These are phyloP conservation scores for Saccharum hybrid DNA, from an alignment of 202 grass and related monocot genomes.

Conservation along the genomic window DNA sequence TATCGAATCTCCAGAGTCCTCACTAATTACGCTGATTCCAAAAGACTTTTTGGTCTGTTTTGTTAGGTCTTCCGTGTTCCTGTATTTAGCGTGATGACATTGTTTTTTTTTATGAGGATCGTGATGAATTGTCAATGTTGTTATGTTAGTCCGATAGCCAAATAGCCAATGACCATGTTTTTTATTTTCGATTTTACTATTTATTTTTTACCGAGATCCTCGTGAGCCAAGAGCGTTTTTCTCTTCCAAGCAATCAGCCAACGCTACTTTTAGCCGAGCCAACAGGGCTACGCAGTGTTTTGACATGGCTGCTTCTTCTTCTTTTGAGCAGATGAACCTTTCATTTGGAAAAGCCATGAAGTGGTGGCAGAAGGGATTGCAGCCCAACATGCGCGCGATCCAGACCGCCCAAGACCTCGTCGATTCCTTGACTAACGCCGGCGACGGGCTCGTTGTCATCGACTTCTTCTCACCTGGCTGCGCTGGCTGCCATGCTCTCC, in stretches of 20 bases:
- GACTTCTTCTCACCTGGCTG: constrained; percentile 93
- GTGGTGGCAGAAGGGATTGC: constrained; percentile 84
- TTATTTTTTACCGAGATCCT: too few species aligned
- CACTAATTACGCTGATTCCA: not conserved
- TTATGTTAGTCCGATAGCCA: too few species aligned
- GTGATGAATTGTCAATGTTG: not conserved
- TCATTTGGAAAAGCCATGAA: constrained; percentile 57
- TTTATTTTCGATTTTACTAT: too few species aligned
- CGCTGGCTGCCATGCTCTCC: constrained; percentile 71
- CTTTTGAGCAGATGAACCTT: constrained; percentile 61
- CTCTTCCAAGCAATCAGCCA: too few species aligned
- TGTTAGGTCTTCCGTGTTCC: not conserved
- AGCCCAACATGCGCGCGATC: constrained; percentile 82
- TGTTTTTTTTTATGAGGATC: not conserved
- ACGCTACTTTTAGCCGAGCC: too few species aligned
- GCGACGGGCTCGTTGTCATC: constrained; percentile 64
- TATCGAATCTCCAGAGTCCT: not conserved
- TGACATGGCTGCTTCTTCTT: not conserved
- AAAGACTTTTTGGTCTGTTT: not conserved
- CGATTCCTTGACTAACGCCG: constrained; percentile 62
- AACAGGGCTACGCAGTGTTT: not conserved
- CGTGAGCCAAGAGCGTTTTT: too few species aligned
- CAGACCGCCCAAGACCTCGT: constrained; percentile 74
- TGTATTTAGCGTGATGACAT: not conserved
- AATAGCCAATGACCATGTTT: too few species aligned